Base-by-base conservation (phyloP, 2,329 filamentous ascomycete species). In the Talaromyces rugulosus region DNA sequence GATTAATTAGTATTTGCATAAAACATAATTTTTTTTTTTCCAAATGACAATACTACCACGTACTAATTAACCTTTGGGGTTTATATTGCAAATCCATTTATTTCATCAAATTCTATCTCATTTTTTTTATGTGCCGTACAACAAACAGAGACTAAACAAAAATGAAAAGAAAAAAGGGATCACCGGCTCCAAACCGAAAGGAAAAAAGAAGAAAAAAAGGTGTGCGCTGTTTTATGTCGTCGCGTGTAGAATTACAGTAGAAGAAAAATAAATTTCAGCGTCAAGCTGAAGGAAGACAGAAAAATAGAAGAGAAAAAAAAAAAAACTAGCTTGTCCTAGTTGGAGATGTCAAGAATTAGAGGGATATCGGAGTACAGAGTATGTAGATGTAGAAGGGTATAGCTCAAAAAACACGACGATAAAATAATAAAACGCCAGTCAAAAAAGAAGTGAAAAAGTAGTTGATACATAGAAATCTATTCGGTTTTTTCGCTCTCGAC, bases 401-500 rank as follows among this genome's bases (percentile, higher is more conserved):
- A 47, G 44, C 44, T 47, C 44, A 47, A 27, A 27, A 16, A 47
- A 47, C 44, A 47, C 44, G 44, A 47, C 4, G 11, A 47, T 12
- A 9, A 12, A 47, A 27, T 12, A 47, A 47, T 47, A 47, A 12
- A 36, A 47, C n/a, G 44, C 44, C n/a, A n/a, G 30, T 31, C 28
- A 31, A 31, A 31, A 23, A 30, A 27, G 28, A 47, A 14, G 47
- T 5, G 4, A 47, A 59, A 31, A 55, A 14, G n/a, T 14, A 60
- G 7, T 6, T n/a, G 3, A 30, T 28, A 42, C 27, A 52, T 14
- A 56, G 16, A 40, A 58, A 42, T 58, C 52, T 63, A 63, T 54
- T 58, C 54, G 31, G 27, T 52, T 34, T 63, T 63, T 50, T 60
- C 58, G 58, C 63, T 54, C 34, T 57, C 54, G 7, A 53, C 23